A percentile compares a stretch with the other conserved stretches of the same genome.
Conservation (phyloP, 345 rosid species). For the Eucalyptus melliodora region DNA sequence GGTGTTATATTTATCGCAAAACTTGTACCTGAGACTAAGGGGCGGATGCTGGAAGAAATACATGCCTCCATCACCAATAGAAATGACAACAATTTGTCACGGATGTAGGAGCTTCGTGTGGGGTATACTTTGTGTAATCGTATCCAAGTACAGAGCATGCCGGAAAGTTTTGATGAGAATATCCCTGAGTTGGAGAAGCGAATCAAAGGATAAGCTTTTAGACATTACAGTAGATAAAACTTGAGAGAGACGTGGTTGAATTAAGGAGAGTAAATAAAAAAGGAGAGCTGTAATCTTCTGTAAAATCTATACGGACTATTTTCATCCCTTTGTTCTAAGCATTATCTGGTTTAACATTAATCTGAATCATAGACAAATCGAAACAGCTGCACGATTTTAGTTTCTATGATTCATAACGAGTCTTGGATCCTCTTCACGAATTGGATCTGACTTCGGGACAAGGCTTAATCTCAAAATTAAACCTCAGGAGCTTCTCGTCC, state of each 20-base stretch:
- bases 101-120: too few relatives aligned
- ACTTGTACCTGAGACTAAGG: constrained; percentile 34
- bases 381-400: neutral
- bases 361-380: neutral
- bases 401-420: neutral
- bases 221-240: neutral
- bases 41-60: constrained; percentile 36
- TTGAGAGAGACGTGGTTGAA: neutral
- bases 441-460: neutral
- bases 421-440: neutral
- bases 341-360: neutral
- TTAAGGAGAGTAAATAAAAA: neutral
- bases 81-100: neutral
- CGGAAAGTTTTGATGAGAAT: neutral
- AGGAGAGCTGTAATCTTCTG: neutral
- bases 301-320: neutral
- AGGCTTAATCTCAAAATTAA: neutral
- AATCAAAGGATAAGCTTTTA: neutral
- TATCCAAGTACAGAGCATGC: too few relatives aligned
- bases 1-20: constrained; percentile 23
- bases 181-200: neutral
- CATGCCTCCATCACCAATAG: constrained; percentile 15
- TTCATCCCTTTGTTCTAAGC: neutral
- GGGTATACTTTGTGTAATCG: too few relatives aligned
- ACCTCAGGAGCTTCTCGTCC: neutral